phyloP scores from a whole-genome alignment of 352 stramenopile species.

The Phytophthora europaea region DNA sequence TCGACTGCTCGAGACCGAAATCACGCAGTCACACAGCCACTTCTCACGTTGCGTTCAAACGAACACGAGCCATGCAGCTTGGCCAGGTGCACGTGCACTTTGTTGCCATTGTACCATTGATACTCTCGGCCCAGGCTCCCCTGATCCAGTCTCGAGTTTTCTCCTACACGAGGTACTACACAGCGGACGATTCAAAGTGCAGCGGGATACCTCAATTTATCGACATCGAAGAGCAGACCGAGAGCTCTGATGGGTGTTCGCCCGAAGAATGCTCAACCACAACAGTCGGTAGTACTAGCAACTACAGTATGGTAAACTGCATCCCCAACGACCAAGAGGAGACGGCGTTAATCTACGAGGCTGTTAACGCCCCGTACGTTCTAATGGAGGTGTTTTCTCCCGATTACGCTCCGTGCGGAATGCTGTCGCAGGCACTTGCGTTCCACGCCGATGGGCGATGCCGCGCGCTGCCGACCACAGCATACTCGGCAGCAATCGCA shows the following conservation, averaged over 20 bases:
- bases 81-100: too few species aligned
- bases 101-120: too few species aligned
- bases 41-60: too few species aligned
- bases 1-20: too few species aligned
- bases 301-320: constrained; percentile 8
- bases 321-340: constrained; percentile 8
- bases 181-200: neutral
- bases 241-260: neutral
- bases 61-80: too few species aligned
- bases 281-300: neutral
- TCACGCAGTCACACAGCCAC: too few species aligned
- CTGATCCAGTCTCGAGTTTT: neutral
- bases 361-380: neutral
- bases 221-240: neutral
- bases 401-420: neutral
- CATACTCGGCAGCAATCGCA: neutral
- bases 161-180: neutral
- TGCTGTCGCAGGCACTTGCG: neutral
- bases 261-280: neutral
- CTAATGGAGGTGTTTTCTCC: constrained; percentile 4
- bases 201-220: neutral
- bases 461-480: neutral
- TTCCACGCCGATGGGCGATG: constrained; percentile 5
- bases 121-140: too few species aligned
- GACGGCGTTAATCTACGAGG: neutral